These are phyloP conservation scores for Trichoderma virens DNA, from an alignment of 495 filamentous ascomycete species.

Conservation along the genomic window DNA sequence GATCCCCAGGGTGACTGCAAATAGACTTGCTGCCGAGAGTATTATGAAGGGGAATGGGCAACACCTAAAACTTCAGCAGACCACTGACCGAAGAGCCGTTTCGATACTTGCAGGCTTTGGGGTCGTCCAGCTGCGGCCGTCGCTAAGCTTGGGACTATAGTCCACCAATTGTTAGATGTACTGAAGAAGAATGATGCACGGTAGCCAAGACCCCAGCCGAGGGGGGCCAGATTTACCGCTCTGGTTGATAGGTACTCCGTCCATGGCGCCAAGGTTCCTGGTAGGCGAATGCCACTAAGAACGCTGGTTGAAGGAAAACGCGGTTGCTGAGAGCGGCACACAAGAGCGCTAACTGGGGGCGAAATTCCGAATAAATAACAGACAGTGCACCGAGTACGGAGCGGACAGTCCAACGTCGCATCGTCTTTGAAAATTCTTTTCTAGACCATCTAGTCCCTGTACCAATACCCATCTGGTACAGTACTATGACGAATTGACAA, in stretches of 20 bases:
- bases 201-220: background rate
- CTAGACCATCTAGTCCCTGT: too few species aligned
- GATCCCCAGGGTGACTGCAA: background rate
- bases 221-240: conserved; percentile 7
- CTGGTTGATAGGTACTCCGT: background rate
- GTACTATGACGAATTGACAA: too few species aligned
- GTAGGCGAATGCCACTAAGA: background rate
- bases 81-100: background rate
- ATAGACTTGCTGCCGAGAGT: background rate
- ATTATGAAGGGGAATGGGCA: background rate
- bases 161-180: background rate
- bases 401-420: background rate
- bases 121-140: background rate
- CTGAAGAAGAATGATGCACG: background rate
- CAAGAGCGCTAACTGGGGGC: background rate
- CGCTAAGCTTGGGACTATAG: background rate
- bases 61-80: background rate
- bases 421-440: background rate
- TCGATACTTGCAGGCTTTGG: background rate
- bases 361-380: background rate
- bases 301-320: background rate
- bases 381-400: conserved; percentile 4
- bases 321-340: conserved; percentile 1
- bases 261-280: conserved; percentile 5
- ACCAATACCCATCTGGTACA: too few species aligned